Evolutionary conservation across 2,329 filamentous ascomycete genomes (phyloP).

Genomic region (Arthroderma sp.): DNA sequence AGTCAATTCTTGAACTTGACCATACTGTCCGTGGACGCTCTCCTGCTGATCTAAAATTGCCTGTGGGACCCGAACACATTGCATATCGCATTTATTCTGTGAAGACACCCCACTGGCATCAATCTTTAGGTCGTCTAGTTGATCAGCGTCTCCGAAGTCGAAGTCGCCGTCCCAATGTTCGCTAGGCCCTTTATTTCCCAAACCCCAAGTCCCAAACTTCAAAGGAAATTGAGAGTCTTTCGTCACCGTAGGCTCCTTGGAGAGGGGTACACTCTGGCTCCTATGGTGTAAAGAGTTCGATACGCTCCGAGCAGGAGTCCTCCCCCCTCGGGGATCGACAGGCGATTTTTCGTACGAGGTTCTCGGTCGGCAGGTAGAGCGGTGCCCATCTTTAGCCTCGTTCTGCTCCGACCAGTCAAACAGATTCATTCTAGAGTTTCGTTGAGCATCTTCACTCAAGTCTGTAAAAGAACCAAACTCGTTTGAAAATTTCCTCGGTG

Average conservation of each 20-base stretch:
- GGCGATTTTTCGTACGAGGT: conserved; percentile 53
- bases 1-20: conserved; percentile 50
- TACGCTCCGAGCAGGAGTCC: conserved; percentile 42
- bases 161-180: conserved; percentile 60
- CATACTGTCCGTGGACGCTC: conserved; percentile 52
- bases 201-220: conserved; percentile 55
- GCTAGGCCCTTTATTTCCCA: conserved; percentile 51
- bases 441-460: conserved; percentile 4
- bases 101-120: not conserved
- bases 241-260: conserved; percentile 38
- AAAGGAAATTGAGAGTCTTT: conserved; percentile 36
- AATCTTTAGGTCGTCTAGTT: conserved; percentile 16
- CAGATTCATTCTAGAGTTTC: conserved; percentile 17
- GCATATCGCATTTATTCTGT: conserved; percentile 3
- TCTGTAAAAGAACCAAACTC: conserved; percentile 4
- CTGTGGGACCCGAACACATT: conserved; percentile 41
- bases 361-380: conserved; percentile 43
- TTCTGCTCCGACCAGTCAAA: conserved; percentile 53
- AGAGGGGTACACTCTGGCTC: conserved; percentile 52
- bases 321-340: conserved; percentile 42
- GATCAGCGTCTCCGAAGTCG: conserved; percentile 43
- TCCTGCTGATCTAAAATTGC: conserved; percentile 52
- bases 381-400: conserved; percentile 39
- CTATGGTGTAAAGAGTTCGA: conserved; percentile 49
- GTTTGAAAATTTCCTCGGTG: too few relatives aligned